Conservation (phyloP, 202 grass and related monocot species). For the Sporobolus alterniflorus region DNA sequence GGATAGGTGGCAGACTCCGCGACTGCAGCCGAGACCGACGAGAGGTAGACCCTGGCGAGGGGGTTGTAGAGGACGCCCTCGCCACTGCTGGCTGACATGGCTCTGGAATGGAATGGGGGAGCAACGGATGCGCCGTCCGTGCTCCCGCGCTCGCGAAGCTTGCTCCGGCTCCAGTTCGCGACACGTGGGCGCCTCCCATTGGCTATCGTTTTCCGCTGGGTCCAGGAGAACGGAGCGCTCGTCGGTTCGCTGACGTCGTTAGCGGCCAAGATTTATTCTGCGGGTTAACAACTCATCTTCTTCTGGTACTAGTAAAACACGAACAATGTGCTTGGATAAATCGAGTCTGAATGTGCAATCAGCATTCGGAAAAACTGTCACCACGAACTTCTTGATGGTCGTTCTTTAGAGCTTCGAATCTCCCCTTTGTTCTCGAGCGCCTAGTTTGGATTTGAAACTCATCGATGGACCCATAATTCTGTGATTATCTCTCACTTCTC, state of each 20-base stretch:
- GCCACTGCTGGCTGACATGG: constrained; percentile 35
- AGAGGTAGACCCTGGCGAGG: constrained; percentile 60
- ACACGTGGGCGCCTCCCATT: neutral
- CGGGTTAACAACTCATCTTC: neutral
- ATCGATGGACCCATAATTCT: neutral
- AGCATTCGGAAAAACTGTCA: neutral
- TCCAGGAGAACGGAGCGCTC: neutral
- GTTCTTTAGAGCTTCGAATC: neutral
- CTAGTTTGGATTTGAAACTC: neutral
- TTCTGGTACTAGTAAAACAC: neutral
- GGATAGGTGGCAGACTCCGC: constrained; percentile 78
- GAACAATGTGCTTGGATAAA: neutral
- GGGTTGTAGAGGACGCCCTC: constrained; percentile 20
- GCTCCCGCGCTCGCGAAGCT: neutral
- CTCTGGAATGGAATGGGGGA: neutral
- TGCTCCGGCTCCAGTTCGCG: neutral
- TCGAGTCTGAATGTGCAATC: neutral
- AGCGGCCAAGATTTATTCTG: neutral
- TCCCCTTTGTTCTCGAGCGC: neutral
- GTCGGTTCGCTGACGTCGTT: neutral
- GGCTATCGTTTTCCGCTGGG: neutral
- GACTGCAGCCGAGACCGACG: constrained; percentile 66
- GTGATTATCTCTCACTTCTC: no score
- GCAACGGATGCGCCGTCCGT: neutral
- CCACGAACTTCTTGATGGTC: neutral